A percentile compares a stretch with the other conserved stretches of the same genome.
Conservation (phyloP, 306 rosid species). For the Cicer chorassanicum region DNA sequence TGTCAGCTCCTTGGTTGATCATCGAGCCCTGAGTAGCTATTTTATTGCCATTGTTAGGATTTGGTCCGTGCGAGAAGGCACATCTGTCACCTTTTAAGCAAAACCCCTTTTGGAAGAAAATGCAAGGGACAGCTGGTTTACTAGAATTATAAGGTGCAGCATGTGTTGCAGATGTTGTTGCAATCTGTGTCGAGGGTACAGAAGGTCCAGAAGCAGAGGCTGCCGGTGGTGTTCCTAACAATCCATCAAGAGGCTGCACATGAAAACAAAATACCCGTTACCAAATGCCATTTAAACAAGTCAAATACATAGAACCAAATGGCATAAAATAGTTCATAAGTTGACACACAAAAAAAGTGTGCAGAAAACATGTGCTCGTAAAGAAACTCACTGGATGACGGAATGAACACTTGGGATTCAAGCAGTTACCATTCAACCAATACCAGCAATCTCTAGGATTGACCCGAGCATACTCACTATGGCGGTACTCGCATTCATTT, state of each 20-base stretch:
- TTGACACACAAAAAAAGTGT: neutral
- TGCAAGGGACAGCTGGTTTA: slow-evolving; percentile 85
- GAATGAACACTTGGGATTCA: slow-evolving; percentile 90
- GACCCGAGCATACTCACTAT: slow-evolving; percentile 88
- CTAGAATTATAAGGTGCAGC: slow-evolving; percentile 55
- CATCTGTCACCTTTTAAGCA: slow-evolving; percentile 94
- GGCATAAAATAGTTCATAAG: neutral
- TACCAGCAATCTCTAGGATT: slow-evolving; percentile 97
- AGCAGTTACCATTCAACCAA: slow-evolving; percentile 94
- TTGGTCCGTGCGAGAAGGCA: slow-evolving; percentile 78
- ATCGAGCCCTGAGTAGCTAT: slow-evolving; percentile 54
- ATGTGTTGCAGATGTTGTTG: slow-evolving; percentile 52
- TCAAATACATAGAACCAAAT: neutral
- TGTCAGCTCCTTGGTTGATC: slow-evolving; percentile 54
- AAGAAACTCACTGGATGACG: slow-evolving; percentile 87
- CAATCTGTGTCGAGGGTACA: slow-evolving; percentile 53
- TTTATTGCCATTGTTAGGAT: slow-evolving; percentile 55
- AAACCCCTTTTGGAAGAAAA: slow-evolving; percentile 84
- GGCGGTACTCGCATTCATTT: slow-evolving; percentile 95
- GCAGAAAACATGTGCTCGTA: neutral
- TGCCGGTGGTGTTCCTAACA: slow-evolving; percentile 75
- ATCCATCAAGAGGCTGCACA: slow-evolving; percentile 84
- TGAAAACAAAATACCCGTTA: slow-evolving; percentile 40
- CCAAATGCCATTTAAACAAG: slow-evolving; percentile 4
- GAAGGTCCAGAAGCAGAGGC: slow-evolving; percentile 64